phyloP scores from a whole-genome alignment of 2,329 filamentous ascomycete species.

The Fusarium siculi region DNA sequence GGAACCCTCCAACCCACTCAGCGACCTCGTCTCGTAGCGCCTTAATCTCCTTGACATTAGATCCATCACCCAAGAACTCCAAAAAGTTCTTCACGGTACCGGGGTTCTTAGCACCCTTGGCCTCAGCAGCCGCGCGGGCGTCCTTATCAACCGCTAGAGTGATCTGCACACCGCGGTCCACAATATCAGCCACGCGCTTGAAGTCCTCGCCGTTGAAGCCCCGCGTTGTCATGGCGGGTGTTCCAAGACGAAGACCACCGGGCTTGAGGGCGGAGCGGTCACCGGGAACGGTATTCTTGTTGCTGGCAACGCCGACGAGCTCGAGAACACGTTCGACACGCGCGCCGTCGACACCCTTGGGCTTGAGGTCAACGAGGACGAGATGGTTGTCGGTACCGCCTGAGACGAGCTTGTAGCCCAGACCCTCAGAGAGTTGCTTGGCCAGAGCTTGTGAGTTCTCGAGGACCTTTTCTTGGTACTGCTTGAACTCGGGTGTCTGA shows the following conservation, averaged over 20 bases:
- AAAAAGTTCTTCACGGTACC: slow-evolving; percentile 73
- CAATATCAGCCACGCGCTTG: slow-evolving; percentile 80
- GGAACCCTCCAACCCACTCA: slow-evolving; percentile 71
- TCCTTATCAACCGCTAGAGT: slow-evolving; percentile 77
- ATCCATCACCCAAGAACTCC: slow-evolving; percentile 72
- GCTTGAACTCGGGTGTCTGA: slow-evolving; percentile 84
- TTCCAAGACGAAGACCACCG: slow-evolving; percentile 89
- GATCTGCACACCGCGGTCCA: slow-evolving; percentile 81
- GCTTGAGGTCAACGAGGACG: slow-evolving; percentile 88
- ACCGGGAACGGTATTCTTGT: slow-evolving; percentile 97
- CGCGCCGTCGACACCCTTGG: slow-evolving; percentile 84
- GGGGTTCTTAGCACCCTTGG: slow-evolving; percentile 71
- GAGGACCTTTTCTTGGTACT: slow-evolving; percentile 88
- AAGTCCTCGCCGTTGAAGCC: slow-evolving; percentile 89
- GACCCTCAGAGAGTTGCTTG: slow-evolving; percentile 68
- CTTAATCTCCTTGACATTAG: slow-evolving; percentile 72
- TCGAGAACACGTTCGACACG: slow-evolving; percentile 89
- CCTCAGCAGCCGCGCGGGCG: slow-evolving; percentile 71
- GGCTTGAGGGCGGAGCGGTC: slow-evolving; percentile 92
- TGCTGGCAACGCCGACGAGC: slow-evolving; percentile 89
- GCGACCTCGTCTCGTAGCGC: slow-evolving; percentile 75
- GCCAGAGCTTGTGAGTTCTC: slow-evolving; percentile 88
- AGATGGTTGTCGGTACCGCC: slow-evolving; percentile 97
- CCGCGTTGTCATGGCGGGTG: slow-evolving; percentile 94
- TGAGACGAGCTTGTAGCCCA: slow-evolving; percentile 87